Evolutionary conservation across 345 rosid genomes (phyloP).

Genomic region (Gossypium longicalyx): DNA sequence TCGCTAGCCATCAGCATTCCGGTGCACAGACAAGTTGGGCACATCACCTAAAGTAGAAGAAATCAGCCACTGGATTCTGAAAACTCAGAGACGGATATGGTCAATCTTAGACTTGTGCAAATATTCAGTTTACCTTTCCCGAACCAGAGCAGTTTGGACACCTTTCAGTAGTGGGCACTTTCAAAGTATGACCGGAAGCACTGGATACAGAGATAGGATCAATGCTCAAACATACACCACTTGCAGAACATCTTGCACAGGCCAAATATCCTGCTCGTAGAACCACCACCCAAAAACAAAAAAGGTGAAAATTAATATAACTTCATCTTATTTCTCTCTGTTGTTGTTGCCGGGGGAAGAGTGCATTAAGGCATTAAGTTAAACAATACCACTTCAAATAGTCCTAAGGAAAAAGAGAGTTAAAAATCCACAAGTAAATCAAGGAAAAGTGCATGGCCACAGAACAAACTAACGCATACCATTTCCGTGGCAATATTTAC

Average conservation of each 20-base stretch:
- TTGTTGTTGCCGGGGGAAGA: no score
- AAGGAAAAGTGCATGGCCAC: slow-evolving; percentile 11
- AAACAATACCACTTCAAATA: background rate
- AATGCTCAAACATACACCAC: slow-evolving; percentile 62
- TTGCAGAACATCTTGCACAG: slow-evolving; percentile 84
- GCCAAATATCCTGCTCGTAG: slow-evolving; percentile 75
- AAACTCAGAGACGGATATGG: background rate
- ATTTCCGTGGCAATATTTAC: slow-evolving; percentile 89
- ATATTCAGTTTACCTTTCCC: slow-evolving; percentile 59
- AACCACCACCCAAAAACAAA: slow-evolving; percentile 6
- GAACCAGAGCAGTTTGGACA: slow-evolving; percentile 88
- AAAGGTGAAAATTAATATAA: background rate
- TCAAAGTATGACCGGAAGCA: slow-evolving; percentile 46
- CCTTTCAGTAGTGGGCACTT: slow-evolving; percentile 54
- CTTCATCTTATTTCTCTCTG: no score
- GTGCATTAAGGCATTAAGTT: no score
- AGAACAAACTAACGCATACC: slow-evolving; percentile 39
- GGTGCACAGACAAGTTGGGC: slow-evolving; percentile 74
- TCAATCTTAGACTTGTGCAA: background rate
- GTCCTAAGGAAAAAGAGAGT: background rate
- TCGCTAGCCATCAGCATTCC: slow-evolving; percentile 77
- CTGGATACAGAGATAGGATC: slow-evolving; percentile 50
- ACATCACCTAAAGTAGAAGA: slow-evolving; percentile 49
- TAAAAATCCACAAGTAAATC: background rate
- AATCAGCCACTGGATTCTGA: slow-evolving; percentile 8